A percentile compares a stretch with the other conserved stretches of the same genome.
Evolutionary conservation across 805 yeast species (phyloP).

Genomic region (Kodamaea nitidulidarum): DNA sequence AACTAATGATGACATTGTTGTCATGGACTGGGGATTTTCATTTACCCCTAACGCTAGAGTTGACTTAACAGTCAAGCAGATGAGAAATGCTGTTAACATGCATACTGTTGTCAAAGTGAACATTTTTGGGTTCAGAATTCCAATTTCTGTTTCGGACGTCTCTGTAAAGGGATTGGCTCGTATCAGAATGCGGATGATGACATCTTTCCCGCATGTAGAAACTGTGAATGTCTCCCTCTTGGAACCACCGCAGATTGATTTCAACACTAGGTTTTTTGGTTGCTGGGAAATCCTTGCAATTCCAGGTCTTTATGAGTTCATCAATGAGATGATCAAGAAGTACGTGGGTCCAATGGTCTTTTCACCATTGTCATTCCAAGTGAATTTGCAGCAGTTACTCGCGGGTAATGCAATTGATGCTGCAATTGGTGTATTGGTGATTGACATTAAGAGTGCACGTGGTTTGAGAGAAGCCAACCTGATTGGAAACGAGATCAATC

Average conservation of each 20-base stretch:
- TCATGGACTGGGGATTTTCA: conserved; percentile 95
- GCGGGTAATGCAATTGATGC: conserved; percentile 77
- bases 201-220: conserved; percentile 88
- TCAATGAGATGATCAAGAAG: conserved; percentile 80
- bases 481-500: conserved; percentile 80
- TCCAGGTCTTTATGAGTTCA: conserved; percentile 82
- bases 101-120: conserved; percentile 71
- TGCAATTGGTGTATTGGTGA: conserved; percentile 80
- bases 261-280: conserved; percentile 68
- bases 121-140: conserved; percentile 78
- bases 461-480: conserved; percentile 66
- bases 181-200: conserved; percentile 83
- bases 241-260: conserved; percentile 88
- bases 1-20: conserved; percentile 88
- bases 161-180: conserved; percentile 73
- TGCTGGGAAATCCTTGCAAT: conserved; percentile 80
- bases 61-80: conserved; percentile 81
- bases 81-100: conserved; percentile 81
- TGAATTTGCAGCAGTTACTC: conserved; percentile 85
- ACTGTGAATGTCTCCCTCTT: conserved; percentile 81
- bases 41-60: conserved; percentile 87
- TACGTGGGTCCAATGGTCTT: conserved; percentile 86
- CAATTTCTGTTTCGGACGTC: conserved; percentile 75
- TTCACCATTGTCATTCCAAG: conserved; percentile 87
- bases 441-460: conserved; percentile 63